Evolutionary conservation across 305 asterid genomes (phyloP).

Genomic region (Fraxinus latifolia): DNA sequence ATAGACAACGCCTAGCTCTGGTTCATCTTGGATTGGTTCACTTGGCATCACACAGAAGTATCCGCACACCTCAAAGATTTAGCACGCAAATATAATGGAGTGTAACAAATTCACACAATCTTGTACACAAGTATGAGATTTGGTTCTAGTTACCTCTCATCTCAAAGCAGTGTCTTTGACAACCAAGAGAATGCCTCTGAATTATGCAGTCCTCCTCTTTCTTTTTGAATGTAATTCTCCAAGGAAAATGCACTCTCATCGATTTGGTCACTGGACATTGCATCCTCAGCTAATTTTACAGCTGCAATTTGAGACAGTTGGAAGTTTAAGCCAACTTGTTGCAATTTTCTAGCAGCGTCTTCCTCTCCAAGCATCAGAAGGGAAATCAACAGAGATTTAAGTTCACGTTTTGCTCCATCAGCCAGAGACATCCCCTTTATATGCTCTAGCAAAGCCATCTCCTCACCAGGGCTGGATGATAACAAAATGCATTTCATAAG

Average conservation of each 20-base stretch:
- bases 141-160: background rate
- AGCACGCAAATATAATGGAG: background rate
- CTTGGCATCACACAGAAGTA: background rate
- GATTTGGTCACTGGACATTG: conserved; percentile 35
- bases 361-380: conserved; percentile 75
- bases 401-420: conserved; percentile 69
- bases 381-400: conserved; percentile 54
- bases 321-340: conserved; percentile 51
- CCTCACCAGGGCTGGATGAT: conserved; percentile 72
- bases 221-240: conserved; percentile 51
- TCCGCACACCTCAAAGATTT: background rate
- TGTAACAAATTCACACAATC: background rate
- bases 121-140: background rate
- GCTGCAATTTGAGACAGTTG: conserved; percentile 83
- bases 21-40: background rate
- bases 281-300: conserved; percentile 63
- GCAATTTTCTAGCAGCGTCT: conserved; percentile 73
- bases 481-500: conserved; percentile 11
- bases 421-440: conserved; percentile 73
- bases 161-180: conserved; percentile 54
- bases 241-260: conserved; percentile 54
- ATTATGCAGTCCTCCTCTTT: conserved; percentile 42
- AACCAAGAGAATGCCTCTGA: conserved; percentile 76
- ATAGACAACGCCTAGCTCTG: background rate
- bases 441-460: conserved; percentile 82